A percentile compares a stretch with the other conserved stretches of the same genome.
Evolutionary conservation across 345 rosid species (phyloP).

Genomic region (Euclidium syriacum): DNA sequence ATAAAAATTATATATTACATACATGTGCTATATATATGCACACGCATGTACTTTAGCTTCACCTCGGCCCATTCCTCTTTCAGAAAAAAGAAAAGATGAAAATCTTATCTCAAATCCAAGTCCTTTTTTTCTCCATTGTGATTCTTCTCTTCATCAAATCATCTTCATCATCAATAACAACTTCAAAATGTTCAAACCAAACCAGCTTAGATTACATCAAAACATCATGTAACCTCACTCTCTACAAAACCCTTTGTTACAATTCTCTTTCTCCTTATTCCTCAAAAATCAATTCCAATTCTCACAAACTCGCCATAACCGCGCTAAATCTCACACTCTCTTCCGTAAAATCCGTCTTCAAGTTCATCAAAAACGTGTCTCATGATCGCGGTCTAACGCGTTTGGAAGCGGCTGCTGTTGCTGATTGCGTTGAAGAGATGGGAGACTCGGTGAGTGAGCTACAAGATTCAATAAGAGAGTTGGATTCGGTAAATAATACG

Average conservation of each 20-base stretch:
- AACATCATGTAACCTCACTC: conserved; percentile 37
- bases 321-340: conserved; percentile 45
- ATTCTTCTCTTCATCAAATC: conserved; percentile 7
- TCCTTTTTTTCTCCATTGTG: neutral
- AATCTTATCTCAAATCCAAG: conserved; percentile 13
- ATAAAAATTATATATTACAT: neutral
- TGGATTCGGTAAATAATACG: conserved; percentile 13
- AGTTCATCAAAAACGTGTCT: conserved; percentile 28
- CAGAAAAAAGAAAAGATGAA: neutral
- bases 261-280: conserved; percentile 34
- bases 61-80: conserved; percentile 14
- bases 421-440: conserved; percentile 48
- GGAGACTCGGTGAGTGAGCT: conserved; percentile 48
- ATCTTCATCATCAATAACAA: neutral
- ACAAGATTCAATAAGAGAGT: conserved; percentile 41
- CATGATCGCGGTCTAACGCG: conserved; percentile 18
- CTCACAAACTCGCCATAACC: conserved; percentile 27
- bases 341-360: conserved; percentile 29
- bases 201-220: conserved; percentile 34
- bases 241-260: conserved; percentile 39
- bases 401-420: conserved; percentile 33
- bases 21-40: neutral
- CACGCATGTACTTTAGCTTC: neutral
- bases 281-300: conserved; percentile 17
- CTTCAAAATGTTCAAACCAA: conserved; percentile 13